Conservation (phyloP, 805 yeast species). For the Ogataea angusta region DNA sequence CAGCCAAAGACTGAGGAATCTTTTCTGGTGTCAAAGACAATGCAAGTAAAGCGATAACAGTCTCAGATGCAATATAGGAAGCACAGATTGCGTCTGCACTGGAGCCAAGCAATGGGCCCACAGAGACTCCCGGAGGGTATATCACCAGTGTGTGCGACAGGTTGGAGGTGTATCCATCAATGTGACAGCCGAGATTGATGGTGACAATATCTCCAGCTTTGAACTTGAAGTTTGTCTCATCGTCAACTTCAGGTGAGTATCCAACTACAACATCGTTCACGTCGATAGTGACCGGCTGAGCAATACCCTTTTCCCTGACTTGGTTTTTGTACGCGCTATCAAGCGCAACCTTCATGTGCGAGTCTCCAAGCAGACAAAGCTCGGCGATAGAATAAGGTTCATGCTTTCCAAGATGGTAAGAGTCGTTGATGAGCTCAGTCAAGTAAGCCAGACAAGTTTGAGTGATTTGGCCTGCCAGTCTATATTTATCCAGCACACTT, state of each 20-base stretch:
- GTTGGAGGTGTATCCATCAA: slow-evolving; percentile 91
- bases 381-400: slow-evolving; percentile 57
- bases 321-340: slow-evolving; percentile 56
- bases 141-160: slow-evolving; percentile 85
- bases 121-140: slow-evolving; percentile 56
- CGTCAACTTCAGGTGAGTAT: slow-evolving; percentile 83
- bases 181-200: slow-evolving; percentile 81
- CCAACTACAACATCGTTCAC: slow-evolving; percentile 75
- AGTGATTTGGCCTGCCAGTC: slow-evolving; percentile 84
- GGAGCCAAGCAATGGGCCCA: slow-evolving; percentile 78
- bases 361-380: slow-evolving; percentile 79
- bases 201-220: slow-evolving; percentile 82
- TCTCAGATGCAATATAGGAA: slow-evolving; percentile 82
- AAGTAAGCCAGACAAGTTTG: slow-evolving; percentile 77
- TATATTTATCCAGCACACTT: slow-evolving; percentile 70
- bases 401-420: slow-evolving; percentile 59
- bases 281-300: slow-evolving; percentile 87
- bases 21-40: slow-evolving; percentile 74
- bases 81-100: slow-evolving; percentile 91
- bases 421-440: slow-evolving; percentile 62
- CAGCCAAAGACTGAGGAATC: slow-evolving; percentile 50
- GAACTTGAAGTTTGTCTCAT: slow-evolving; percentile 44
- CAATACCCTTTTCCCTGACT: slow-evolving; percentile 85
- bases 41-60: slow-evolving; percentile 75
- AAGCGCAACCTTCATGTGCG: slow-evolving; percentile 60